Conservation (phyloP, 805 yeast genomes). For the Barnettozyma californica region DNA sequence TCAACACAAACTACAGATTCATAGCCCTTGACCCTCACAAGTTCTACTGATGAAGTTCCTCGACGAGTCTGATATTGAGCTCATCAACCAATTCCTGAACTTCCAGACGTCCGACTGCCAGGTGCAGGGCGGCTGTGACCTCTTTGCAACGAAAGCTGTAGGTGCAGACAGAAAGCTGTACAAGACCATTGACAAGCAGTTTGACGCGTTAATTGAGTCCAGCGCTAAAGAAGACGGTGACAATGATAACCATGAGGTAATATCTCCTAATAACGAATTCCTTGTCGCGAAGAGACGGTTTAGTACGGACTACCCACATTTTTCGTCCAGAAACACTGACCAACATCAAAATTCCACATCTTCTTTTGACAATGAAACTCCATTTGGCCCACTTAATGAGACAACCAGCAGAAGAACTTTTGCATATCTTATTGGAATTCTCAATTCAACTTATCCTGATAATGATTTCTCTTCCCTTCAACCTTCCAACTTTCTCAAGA, state of each 20-base stretch:
- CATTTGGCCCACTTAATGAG: constrained; percentile 89
- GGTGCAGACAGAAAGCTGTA: constrained; percentile 85
- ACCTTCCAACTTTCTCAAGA: constrained; percentile 67
- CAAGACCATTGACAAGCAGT: constrained; percentile 79
- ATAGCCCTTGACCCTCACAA: background rate
- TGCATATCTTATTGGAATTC: constrained; percentile 83
- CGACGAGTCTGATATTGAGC: constrained; percentile 89
- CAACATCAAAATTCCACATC: constrained; percentile 3
- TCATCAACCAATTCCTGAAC: constrained; percentile 78
- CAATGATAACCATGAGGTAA: constrained; percentile 8
- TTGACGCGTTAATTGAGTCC: constrained; percentile 43
- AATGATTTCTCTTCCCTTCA: constrained; percentile 87
- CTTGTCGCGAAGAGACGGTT: constrained; percentile 38
- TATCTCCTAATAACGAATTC: constrained; percentile 27
- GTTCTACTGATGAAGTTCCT: constrained; percentile 51
- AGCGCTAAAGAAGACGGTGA: constrained; percentile 11
- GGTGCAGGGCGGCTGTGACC: constrained; percentile 85
- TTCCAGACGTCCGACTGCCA: constrained; percentile 72
- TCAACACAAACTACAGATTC: background rate
- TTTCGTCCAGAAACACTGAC: background rate
- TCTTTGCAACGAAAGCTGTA: constrained; percentile 91
- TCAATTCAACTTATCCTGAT: constrained; percentile 92
- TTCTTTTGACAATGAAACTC: constrained; percentile 34
- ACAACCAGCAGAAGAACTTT: constrained; percentile 85
- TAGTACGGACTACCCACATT: constrained; percentile 13